Base-by-base conservation (phyloP, 345 rosid genomes). In the Camelina hispida region DNA sequence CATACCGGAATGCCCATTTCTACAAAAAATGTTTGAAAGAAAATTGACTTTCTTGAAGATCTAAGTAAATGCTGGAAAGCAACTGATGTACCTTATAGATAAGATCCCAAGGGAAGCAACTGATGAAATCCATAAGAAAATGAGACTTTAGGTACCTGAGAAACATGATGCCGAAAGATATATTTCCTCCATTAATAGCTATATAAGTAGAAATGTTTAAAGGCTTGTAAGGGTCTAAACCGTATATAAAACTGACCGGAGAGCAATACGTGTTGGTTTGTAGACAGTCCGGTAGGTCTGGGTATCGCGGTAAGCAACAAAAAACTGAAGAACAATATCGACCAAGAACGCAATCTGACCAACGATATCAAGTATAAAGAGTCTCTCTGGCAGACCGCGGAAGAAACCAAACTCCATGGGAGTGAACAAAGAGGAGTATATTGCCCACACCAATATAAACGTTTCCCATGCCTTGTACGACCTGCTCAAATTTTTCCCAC, bases 331-430 rank as follows among this genome's bases (percentile, higher is more conserved):
- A 72, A 79, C 35, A 57, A 92, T 92, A 74, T 89, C 97, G 2
- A 92, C 2, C 56, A 92, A 84, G 82, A 92, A 89, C 62, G 92
- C 96, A 6, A 88, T 3, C 72, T 92, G 96, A 42, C 97, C 96
- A 43, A 68, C 87, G 40, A 92, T 86, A 83, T 92, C 97, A 38
- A 89, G 79, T 38, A 90, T 58, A 64, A 87, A 87, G 62, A 92
- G 91, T 56, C 82, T 84, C 66, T 83, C 71, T 34, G 93, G 93
- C 16, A 92, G 80, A 64, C 96, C 97, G 17, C 92, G 82, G 81
- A 87, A 92, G 86, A 92, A 92, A 3, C 92, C 97, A 16, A 92
- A 92, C 86, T 92, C 96, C 85, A 92, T 18, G 1, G 97, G 97
- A 48, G 97, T 92, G 72, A 89, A 89, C 84, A 86, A 85, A 46